phyloP scores from a whole-genome alignment of 164 flowering plant genomes.

The Vitis labrusca region DNA sequence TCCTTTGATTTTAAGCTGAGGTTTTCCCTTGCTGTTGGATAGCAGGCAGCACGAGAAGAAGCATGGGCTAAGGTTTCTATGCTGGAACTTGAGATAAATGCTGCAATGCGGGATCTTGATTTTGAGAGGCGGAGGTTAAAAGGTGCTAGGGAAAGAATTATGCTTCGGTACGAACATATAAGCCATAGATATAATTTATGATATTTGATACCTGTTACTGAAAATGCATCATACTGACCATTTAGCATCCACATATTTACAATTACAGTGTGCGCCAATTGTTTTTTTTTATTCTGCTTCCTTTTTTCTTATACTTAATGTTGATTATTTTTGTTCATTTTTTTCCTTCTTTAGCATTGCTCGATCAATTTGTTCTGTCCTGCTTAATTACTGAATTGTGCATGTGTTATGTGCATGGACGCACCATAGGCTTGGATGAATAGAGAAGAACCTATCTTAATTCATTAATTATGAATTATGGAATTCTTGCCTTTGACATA shows the following conservation, averaged over 20 bases:
- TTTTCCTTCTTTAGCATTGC: too few relatives aligned
- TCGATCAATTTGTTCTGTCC: too few relatives aligned
- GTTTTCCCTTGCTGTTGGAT: slow-evolving; percentile 47
- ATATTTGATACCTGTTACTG: neutral
- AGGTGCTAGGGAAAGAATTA: slow-evolving; percentile 92
- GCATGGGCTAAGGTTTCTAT: slow-evolving; percentile 97
- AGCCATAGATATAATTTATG: neutral
- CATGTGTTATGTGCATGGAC: too few relatives aligned
- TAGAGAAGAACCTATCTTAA: too few relatives aligned
- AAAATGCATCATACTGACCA: neutral
- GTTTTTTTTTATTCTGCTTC: too few relatives aligned
- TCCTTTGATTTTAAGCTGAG: slow-evolving; percentile 44
- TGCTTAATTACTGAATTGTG: too few relatives aligned
- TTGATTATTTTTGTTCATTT: too few relatives aligned
- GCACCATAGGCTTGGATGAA: too few relatives aligned
- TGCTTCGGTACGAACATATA: slow-evolving; percentile 70
- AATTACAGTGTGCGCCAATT: neutral
- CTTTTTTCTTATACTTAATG: neutral
- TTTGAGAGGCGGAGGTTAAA: slow-evolving; percentile 79
- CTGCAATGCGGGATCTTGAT: slow-evolving; percentile 87
- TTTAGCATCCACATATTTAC: neutral
- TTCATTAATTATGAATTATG: too few relatives aligned
- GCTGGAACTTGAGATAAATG: slow-evolving; percentile 88
- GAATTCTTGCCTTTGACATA: too few relatives aligned
- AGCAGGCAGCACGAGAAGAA: slow-evolving; percentile 99